Evolutionary conservation across 352 stramenopile species (phyloP).

Genomic region (Globisporangium apiculatum): DNA sequence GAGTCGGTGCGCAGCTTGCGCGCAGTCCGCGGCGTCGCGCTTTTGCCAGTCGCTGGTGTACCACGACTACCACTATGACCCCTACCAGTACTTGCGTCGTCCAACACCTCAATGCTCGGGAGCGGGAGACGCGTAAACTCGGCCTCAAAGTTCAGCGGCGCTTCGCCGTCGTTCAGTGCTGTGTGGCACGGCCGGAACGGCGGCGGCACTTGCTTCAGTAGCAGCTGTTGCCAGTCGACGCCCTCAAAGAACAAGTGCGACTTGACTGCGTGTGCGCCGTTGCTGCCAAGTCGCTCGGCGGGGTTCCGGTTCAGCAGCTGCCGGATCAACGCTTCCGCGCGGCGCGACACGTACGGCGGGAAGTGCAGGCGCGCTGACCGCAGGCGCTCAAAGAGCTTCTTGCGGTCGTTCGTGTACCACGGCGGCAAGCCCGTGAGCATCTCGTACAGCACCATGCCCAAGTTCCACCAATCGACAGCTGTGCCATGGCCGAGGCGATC

Average conservation of each 20-base stretch:
- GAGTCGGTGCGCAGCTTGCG: constrained; percentile 33
- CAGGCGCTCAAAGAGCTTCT: constrained; percentile 85
- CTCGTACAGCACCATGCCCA: constrained; percentile 78
- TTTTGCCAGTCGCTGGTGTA: not conserved
- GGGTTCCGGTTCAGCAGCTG: constrained; percentile 79
- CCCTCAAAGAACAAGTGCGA: constrained; percentile 72
- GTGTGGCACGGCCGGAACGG: constrained; percentile 74
- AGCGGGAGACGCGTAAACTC: constrained; percentile 84
- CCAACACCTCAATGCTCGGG: constrained; percentile 44
- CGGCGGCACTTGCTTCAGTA: constrained; percentile 50
- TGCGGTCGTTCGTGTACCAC: constrained; percentile 87
- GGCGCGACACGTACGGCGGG: constrained; percentile 74
- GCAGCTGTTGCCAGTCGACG: constrained; percentile 62
- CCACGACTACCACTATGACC: constrained; percentile 12
- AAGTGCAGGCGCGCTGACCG: constrained; percentile 75
- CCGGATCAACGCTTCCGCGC: constrained; percentile 67
- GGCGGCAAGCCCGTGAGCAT: constrained; percentile 79
- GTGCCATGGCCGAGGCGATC: constrained; percentile 80
- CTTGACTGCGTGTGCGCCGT: constrained; percentile 65
- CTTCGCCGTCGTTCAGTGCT: constrained; percentile 62
- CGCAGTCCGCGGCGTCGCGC: constrained; percentile 12
- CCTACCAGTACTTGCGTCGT: constrained; percentile 1
- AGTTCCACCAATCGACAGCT: constrained; percentile 92
- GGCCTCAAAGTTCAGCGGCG: constrained; percentile 78
- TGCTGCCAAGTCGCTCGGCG: constrained; percentile 52